phyloP scores from a whole-genome alignment of 192 early-diverging fungal species.

The Physocladia obscura region DNA sequence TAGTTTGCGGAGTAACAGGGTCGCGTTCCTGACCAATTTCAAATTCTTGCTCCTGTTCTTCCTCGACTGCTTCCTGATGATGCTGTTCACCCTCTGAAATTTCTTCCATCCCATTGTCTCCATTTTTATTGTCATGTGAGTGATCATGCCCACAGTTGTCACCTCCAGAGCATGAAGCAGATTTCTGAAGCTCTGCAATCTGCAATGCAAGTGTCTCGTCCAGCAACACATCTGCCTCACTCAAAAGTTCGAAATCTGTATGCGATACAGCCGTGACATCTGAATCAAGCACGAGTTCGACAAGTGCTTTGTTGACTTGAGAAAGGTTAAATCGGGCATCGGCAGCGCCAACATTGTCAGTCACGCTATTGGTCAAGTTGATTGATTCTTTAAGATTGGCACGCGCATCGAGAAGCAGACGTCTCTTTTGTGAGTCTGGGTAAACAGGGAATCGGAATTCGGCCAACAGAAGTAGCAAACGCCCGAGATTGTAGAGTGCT shows the following conservation, averaged over 20 bases:
- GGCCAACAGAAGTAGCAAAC: conserved; percentile 56
- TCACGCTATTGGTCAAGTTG: conserved; percentile 51
- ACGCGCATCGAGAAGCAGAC: conserved; percentile 52
- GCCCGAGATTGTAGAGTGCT: conserved; percentile 56
- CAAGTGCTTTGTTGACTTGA: conserved; percentile 59
- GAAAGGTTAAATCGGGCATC: conserved; percentile 70
- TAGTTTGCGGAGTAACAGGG: conserved; percentile 16
- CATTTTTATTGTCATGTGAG: not conserved
- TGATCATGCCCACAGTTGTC: conserved; percentile 1
- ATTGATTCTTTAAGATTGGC: too few species aligned
- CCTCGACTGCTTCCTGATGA: not conserved
- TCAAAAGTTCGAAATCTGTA: not conserved
- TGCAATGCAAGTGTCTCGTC: conserved; percentile 27
- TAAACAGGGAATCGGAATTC: conserved; percentile 51
- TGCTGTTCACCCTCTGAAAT: not conserved
- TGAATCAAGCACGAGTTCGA: conserved; percentile 45
- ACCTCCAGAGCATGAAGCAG: not conserved
- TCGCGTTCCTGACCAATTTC: conserved; percentile 17
- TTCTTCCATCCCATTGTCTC: conserved; percentile 8
- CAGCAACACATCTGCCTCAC: conserved; percentile 36
- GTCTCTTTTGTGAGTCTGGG: conserved; percentile 36
- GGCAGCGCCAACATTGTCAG: conserved; percentile 53
- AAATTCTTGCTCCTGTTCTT: conserved; percentile 25
- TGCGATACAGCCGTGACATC: conserved; percentile 36
- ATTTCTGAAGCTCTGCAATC: not conserved